phyloP scores from a whole-genome alignment of 2,329 filamentous ascomycete species.

The Davidsoniella neocaledoniae region DNA sequence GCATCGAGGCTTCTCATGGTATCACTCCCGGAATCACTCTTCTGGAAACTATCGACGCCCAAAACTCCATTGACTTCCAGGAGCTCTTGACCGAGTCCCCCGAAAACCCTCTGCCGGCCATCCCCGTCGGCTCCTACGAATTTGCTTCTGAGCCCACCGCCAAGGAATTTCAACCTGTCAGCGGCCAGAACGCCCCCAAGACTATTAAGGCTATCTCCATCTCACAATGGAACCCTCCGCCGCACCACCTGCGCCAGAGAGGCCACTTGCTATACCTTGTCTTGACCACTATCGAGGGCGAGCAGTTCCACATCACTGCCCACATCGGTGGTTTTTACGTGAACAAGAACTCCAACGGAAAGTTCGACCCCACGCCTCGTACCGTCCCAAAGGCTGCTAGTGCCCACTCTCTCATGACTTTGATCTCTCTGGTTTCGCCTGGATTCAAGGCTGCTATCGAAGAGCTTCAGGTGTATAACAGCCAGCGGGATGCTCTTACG shows the following conservation, averaged over 20 bases:
- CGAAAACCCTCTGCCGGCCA: not conserved
- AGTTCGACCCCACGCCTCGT: slow-evolving; percentile 81
- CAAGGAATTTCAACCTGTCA: slow-evolving; percentile 52
- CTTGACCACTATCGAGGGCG: slow-evolving; percentile 80
- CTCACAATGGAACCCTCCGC: slow-evolving; percentile 92
- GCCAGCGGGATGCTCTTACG: slow-evolving; percentile 69
- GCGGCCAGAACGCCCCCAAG: slow-evolving; percentile 57
- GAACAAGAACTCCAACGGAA: slow-evolving; percentile 88
- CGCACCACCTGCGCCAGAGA: slow-evolving; percentile 75
- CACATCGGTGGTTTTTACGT: slow-evolving; percentile 93
- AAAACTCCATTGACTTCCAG: slow-evolving; percentile 21
- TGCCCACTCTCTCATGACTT: slow-evolving; percentile 70
- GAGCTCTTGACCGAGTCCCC: slow-evolving; percentile 1
- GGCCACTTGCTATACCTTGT: slow-evolving; percentile 86
- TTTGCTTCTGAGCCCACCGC: slow-evolving; percentile 54
- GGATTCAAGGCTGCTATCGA: slow-evolving; percentile 66
- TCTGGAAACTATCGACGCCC: slow-evolving; percentile 54
- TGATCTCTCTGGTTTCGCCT: slow-evolving; percentile 65
- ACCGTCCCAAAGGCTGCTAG: slow-evolving; percentile 59
- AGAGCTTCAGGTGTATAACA: slow-evolving; percentile 69
- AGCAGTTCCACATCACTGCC: slow-evolving; percentile 84
- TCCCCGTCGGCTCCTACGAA: slow-evolving; percentile 51
- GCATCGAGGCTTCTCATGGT: slow-evolving; percentile 73
- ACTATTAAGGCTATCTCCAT: slow-evolving; percentile 79
- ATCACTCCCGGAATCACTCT: slow-evolving; percentile 72